Evolutionary conservation across 352 stramenopile genomes (phyloP), one percentile per base, ranked within the genome.

Genomic region (Chrysophaeum taylorii): DNA sequence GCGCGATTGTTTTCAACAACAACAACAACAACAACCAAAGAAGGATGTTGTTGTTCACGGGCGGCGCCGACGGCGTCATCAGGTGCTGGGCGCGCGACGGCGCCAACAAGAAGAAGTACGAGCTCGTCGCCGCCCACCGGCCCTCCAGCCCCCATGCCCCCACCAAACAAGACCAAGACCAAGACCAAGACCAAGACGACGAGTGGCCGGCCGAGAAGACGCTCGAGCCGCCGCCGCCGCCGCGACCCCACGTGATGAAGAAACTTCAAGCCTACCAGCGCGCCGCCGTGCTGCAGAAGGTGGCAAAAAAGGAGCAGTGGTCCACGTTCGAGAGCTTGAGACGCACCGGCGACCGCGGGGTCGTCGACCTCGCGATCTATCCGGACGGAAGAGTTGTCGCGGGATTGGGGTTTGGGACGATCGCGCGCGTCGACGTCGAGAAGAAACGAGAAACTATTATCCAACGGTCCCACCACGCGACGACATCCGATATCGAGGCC

Each of bases 61-160:
- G 57, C 4, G 70, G 54, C 41, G 66, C 36, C 41, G 54, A 74
- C 53, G 70, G 70, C n/a, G 7, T 74, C 25, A 29, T 74, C 25
- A 74, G 72, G 60, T 23, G 69, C 5, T 74, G 70, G 70, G 35
- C 21, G 4, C 21, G 72, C 2, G 37, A 71, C 54, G 21, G 15
- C 33, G 33, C 14, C 41, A 68, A 37, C 15, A 45, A 71, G 52
- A 45, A 15, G 35, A 25, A 37, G 16, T 66, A 66, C 36, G 2
- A 33, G 4, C 7, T 66, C 33, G 31, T 42, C 16, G n/a, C 9
- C 2, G 7, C 31, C 12, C 14, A 29, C 57, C 33, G 33, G 21
- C 57, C 57, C 15, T 31, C 36, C 7, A 66, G 33, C 57, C 57
- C 57, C 12, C 57, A 66, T 36, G 57, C 41, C 57, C 33, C 5